Evolutionary conservation across 2,329 filamentous ascomycete genomes (phyloP).

Genomic region (Torrubiella hemipterigena): DNA sequence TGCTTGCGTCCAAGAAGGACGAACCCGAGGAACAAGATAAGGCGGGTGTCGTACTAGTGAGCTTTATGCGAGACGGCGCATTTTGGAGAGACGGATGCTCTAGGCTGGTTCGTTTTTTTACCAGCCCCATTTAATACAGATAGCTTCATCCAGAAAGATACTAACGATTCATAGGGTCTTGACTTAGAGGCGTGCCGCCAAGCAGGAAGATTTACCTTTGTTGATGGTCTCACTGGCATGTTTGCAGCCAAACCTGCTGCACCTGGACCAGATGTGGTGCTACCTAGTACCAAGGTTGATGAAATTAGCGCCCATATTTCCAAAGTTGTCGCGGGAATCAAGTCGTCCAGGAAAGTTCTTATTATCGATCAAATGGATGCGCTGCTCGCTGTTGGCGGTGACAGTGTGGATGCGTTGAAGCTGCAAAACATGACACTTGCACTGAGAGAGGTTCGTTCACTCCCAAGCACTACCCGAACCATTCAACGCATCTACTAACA

Average conservation of each 20-base stretch:
- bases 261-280: slow-evolving; percentile 9
- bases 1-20: slow-evolving; percentile 2
- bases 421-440: slow-evolving; percentile 45
- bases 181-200: slow-evolving; percentile 52
- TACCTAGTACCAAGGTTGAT: slow-evolving; percentile 19
- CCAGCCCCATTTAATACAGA: neutral
- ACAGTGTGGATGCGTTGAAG: slow-evolving; percentile 28
- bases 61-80: slow-evolving; percentile 64
- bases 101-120: slow-evolving; percentile 46
- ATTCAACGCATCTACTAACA: no score
- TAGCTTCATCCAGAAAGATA: neutral
- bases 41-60: slow-evolving; percentile 59
- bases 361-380: slow-evolving; percentile 56
- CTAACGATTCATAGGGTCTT: slow-evolving; percentile 42
- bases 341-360: slow-evolving; percentile 33
- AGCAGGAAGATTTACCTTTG: slow-evolving; percentile 53
- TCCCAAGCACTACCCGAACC: no score
- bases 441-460: slow-evolving; percentile 47
- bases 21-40: slow-evolving; percentile 13
- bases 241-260: slow-evolving; percentile 20
- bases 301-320: slow-evolving; percentile 27
- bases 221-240: slow-evolving; percentile 60
- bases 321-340: slow-evolving; percentile 23
- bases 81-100: slow-evolving; percentile 68
- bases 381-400: slow-evolving; percentile 46